Conservation (phyloP, 2,329 filamentous ascomycete species). For the Penicillium sp. region DNA sequence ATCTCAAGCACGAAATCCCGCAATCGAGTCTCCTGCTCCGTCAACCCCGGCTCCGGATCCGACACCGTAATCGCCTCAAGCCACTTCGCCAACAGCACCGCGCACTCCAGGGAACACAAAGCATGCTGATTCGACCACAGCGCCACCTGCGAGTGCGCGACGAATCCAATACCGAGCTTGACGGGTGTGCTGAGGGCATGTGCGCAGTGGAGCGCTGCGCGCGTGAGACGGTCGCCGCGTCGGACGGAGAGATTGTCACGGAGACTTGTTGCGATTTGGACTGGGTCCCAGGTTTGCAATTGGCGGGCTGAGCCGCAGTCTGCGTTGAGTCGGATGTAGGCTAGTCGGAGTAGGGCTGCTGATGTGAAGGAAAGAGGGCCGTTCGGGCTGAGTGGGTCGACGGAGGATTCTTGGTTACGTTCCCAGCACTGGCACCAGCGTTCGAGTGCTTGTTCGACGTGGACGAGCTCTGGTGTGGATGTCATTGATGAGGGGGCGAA, state of each 20-base stretch:
- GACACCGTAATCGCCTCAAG: conserved; percentile 33
- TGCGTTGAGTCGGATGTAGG: conserved; percentile 37
- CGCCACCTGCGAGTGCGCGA: conserved; percentile 56
- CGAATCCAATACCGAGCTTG: conserved; percentile 54
- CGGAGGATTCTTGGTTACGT: conserved; percentile 37
- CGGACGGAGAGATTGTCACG: conserved; percentile 41
- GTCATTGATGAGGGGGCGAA: conserved; percentile 17
- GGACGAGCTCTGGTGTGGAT: conserved; percentile 26
- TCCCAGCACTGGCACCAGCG: conserved; percentile 41
- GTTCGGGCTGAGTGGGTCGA: conserved; percentile 36
- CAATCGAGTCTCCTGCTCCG: conserved; percentile 35
- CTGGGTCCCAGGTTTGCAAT: conserved; percentile 35
- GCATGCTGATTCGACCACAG: conserved; percentile 61
- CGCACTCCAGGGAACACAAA: conserved; percentile 56
- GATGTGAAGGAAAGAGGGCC: conserved; percentile 38
- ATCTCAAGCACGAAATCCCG: conserved; percentile 40
- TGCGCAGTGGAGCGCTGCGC: conserved; percentile 55
- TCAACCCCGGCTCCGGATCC: conserved; percentile 27
- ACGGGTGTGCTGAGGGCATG: conserved; percentile 59
- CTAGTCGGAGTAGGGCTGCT: conserved; percentile 33
- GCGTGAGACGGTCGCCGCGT: conserved; percentile 46
- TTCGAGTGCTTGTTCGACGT: conserved; percentile 35
- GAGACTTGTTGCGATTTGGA: conserved; percentile 33
- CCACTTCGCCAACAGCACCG: conserved; percentile 54
- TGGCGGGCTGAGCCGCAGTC: conserved; percentile 36